Evolutionary conservation across 2,329 filamentous ascomycete genomes (phyloP).

Genomic region (Neonectria punicea): DNA sequence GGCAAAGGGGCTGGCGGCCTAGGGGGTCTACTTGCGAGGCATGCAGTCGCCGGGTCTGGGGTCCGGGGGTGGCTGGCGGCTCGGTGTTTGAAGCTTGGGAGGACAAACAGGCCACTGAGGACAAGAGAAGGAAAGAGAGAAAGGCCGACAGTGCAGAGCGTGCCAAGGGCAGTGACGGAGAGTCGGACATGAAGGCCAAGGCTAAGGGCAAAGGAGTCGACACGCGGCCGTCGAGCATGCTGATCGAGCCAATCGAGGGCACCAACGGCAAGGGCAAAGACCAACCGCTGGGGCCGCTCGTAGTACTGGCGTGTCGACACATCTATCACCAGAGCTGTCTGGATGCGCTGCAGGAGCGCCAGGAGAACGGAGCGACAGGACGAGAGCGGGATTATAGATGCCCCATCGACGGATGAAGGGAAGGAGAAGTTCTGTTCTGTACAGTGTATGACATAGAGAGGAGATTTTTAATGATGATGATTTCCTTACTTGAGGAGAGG

Average conservation of each 20-base stretch:
- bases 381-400: conserved; percentile 64
- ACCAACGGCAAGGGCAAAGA: conserved; percentile 44
- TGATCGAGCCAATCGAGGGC: conserved; percentile 44
- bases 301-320: conserved; percentile 76
- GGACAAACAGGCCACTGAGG: conserved; percentile 62
- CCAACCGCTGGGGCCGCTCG: conserved; percentile 70
- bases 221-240: conserved; percentile 55
- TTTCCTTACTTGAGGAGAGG: conserved; percentile 18
- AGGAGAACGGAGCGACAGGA: conserved; percentile 59
- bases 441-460: conserved; percentile 41
- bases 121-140: conserved; percentile 56
- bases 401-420: conserved; percentile 64
- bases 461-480: conserved; percentile 42
- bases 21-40: conserved; percentile 87
- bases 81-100: conserved; percentile 88
- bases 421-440: conserved; percentile 32
- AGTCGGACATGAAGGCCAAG: conserved; percentile 52
- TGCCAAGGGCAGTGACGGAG: conserved; percentile 50
- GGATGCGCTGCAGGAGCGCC: conserved; percentile 70
- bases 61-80: conserved; percentile 78
- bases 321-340: conserved; percentile 76
- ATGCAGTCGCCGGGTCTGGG: conserved; percentile 87
- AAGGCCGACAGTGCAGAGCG: conserved; percentile 51
- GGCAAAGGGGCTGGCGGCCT: conserved; percentile 90
- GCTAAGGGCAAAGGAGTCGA: conserved; percentile 57